Percentiles rank a stretch among this genome's conserved stretches.
Evolutionary conservation across 2,329 filamentous ascomycete species (phyloP).

Genomic region (Beauveria pseudobassiana): DNA sequence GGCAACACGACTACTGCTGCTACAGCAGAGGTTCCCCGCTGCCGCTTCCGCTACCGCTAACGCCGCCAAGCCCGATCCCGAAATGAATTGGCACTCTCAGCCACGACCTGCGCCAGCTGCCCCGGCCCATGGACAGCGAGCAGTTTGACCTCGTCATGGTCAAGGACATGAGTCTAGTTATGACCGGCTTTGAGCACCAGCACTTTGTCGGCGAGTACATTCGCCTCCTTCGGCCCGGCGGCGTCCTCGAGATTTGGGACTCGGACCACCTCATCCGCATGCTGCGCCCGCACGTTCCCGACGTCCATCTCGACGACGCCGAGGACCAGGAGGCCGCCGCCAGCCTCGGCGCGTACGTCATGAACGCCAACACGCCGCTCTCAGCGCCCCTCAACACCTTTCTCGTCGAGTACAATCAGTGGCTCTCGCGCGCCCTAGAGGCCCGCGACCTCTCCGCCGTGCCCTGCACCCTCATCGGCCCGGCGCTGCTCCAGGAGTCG

Average conservation of each 20-base stretch:
- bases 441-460: constrained; percentile 60
- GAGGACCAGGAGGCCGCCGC: constrained; percentile 58
- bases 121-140: constrained; percentile 69
- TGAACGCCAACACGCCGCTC: constrained; percentile 77
- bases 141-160: constrained; percentile 86
- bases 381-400: constrained; percentile 74
- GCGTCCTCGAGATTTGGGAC: constrained; percentile 83
- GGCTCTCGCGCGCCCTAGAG: constrained; percentile 72
- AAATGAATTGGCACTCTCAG: constrained; percentile 84
- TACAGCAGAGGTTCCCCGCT: not conserved
- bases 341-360: constrained; percentile 70
- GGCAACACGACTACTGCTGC: constrained; percentile 27
- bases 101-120: constrained; percentile 70
- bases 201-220: constrained; percentile 61
- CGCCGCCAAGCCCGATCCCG: constrained; percentile 51
- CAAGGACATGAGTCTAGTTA: constrained; percentile 68
- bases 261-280: constrained; percentile 79
- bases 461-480: constrained; percentile 69
- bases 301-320: constrained; percentile 29
- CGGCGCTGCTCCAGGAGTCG: constrained; percentile 74
- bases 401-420: constrained; percentile 74
- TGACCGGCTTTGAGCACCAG: constrained; percentile 53
- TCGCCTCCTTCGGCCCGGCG: constrained; percentile 69
- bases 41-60: constrained; percentile 21
- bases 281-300: constrained; percentile 68